Evolutionary conservation across 441 rosid genomes (phyloP), one percentile per base, ranked within the genome.

Genomic region (Cnidoscolus chayamansa): DNA sequence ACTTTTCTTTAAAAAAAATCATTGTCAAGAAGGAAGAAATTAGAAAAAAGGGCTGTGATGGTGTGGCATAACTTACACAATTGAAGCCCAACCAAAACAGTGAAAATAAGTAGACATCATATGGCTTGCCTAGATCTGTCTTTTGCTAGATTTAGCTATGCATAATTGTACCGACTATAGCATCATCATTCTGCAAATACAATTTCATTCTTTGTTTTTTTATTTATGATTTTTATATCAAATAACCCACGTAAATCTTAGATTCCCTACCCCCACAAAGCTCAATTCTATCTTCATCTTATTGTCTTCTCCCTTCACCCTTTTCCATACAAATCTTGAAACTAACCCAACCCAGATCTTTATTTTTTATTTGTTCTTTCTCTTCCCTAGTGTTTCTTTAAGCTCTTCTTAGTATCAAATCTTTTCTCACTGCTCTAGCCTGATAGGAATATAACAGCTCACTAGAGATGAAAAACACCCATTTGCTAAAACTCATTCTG

Each of bases 401-500:
- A 25, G 25, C 25, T 25, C 25, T 25, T 25, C 25, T 25, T 25
- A 25, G 25, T 30, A 37, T 50, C 12, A 35, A 3, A 40, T 3
- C 7, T 40, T 3, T 40, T 40, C 45, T 40, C 45, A 40, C 45
- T 56, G 58, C 6, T 40, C 43, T 15, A 3, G 20, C 6, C 45
- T n/a, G 6, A 40, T 6, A 40, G 45, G 45, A 5, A 40, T 40
- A 5, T 40, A 5, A 40, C 45, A 40, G 7, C 45, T 74, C 68
- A 64, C 63, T 60, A 68, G 82, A 32, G 78, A 88, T 87, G 93
- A 83, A 65, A 55, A 77, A 74, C 70, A 25, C 77, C 82, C 89
- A 83, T 55, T 31, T 78, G 76, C 75, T 91, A 64, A 74, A 80
- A 79, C 81, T 87, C 55, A 74, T 89, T 57, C 87, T 89, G 0